A percentile compares a stretch with the other conserved stretches of the same genome.
Conservation (phyloP, 2,329 filamentous ascomycete genomes). For the Aureobasidium sp. region DNA sequence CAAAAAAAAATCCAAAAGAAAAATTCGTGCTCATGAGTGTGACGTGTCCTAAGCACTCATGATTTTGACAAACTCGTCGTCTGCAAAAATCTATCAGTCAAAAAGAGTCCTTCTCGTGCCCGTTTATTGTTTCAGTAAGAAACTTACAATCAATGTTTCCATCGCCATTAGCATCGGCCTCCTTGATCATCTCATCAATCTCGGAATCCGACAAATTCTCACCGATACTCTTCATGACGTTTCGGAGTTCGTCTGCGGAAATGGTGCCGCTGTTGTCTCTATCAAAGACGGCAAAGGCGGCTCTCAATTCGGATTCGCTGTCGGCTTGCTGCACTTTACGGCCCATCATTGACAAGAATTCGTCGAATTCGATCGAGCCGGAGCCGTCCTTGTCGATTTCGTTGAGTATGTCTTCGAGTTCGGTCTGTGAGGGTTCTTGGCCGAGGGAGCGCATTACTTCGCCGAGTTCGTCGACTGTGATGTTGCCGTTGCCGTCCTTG, state of each 20-base stretch:
- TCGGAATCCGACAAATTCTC: conserved; percentile 3
- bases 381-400: conserved; percentile 13
- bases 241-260: conserved; percentile 9
- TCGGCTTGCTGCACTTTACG: conserved; percentile 15
- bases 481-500: conserved; percentile 16
- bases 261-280: conserved; percentile 15
- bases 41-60: neutral
- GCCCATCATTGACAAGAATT: conserved; percentile 12
- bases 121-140: too few relatives aligned
- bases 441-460: conserved; percentile 16
- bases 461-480: conserved; percentile 16
- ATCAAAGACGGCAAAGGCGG: conserved; percentile 11
- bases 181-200: conserved; percentile 17
- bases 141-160: conserved; percentile 16
- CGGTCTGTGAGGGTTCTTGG: conserved; percentile 9
- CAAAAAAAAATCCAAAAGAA: neutral
- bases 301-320: conserved; percentile 10
- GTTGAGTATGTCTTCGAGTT: conserved; percentile 15
- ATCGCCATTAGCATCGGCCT: conserved; percentile 12
- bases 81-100: too few relatives aligned
- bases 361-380: conserved; percentile 14
- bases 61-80: conserved; percentile 15
- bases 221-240: conserved; percentile 15
- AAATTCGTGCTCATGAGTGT: neutral
- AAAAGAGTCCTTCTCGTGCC: too few relatives aligned